Evolutionary conservation across 352 stramenopile species (phyloP).

Genomic region (Pythium sukuiense): DNA sequence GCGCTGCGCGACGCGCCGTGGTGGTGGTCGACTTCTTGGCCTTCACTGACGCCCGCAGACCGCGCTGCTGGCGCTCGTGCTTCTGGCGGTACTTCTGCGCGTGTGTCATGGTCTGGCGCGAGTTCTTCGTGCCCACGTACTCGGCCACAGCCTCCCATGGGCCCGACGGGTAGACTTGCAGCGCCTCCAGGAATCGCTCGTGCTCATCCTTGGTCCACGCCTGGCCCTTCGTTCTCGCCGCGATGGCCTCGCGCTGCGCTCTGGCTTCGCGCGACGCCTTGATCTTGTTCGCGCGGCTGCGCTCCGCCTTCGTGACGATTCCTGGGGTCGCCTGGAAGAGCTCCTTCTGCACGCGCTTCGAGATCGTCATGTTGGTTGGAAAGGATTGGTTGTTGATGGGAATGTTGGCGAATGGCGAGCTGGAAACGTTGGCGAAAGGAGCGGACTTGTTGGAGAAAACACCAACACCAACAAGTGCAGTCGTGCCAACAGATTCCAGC

Average conservation of each 20-base stretch:
- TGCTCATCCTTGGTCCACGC: slow-evolving; percentile 36
- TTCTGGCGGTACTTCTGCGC: slow-evolving; percentile 53
- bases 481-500: neutral
- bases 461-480: neutral
- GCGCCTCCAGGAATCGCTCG: slow-evolving; percentile 33
- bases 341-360: slow-evolving; percentile 33
- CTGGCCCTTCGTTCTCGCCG: slow-evolving; percentile 21
- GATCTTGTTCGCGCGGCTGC: slow-evolving; percentile 15
- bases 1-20: neutral
- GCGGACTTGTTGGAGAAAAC: neutral
- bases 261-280: slow-evolving; percentile 9
- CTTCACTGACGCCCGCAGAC: slow-evolving; percentile 22
- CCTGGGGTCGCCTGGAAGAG: slow-evolving; percentile 21
- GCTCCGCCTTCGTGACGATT: slow-evolving; percentile 7
- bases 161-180: slow-evolving; percentile 32
- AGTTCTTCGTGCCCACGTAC: slow-evolving; percentile 36
- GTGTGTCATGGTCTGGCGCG: slow-evolving; percentile 39
- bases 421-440: neutral
- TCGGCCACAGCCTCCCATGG: slow-evolving; percentile 35
- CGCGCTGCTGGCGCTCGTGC: slow-evolving; percentile 35
- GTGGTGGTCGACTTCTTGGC: slow-evolving; percentile 1
- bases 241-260: slow-evolving; percentile 23
- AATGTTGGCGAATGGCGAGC: slow-evolving; percentile 1
- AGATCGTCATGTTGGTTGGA: slow-evolving; percentile 30
- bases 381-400: neutral